Percentiles rank a stretch among this genome's conserved stretches.
Evolutionary conservation across 2,329 filamentous ascomycete species (phyloP).

Genomic region (Phialophora expanda): DNA sequence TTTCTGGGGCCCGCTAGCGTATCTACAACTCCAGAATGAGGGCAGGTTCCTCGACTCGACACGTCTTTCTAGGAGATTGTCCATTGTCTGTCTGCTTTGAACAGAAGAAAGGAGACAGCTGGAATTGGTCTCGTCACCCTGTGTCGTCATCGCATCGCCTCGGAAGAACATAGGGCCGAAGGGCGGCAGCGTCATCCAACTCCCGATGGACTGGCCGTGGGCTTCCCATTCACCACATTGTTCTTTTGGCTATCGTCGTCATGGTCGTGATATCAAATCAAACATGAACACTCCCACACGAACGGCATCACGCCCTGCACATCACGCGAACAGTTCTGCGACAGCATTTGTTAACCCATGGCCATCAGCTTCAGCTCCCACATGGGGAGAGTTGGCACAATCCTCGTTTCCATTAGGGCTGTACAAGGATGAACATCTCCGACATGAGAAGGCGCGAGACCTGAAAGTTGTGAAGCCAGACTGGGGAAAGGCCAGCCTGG

Average conservation of each 20-base stretch:
- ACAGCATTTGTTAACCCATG: slow-evolving; percentile 31
- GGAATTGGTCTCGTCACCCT: too few species aligned
- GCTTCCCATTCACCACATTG: not conserved
- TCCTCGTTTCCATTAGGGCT: slow-evolving; percentile 25
- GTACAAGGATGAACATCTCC: slow-evolving; percentile 18
- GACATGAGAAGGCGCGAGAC: slow-evolving; percentile 22
- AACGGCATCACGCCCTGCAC: slow-evolving; percentile 22
- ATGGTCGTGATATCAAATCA: not conserved
- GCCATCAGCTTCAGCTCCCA: slow-evolving; percentile 28
- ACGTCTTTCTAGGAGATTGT: not conserved
- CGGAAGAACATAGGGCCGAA: not conserved
- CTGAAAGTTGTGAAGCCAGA: slow-evolving; percentile 29
- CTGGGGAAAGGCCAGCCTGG: slow-evolving; percentile 22
- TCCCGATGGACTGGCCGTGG: not conserved
- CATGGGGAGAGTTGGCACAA: slow-evolving; percentile 26
- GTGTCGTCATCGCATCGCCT: not conserved
- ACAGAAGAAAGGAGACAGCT: not conserved
- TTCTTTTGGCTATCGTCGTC: not conserved
- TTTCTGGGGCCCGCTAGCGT: not conserved
- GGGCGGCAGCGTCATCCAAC: not conserved
- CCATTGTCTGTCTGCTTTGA: not conserved
- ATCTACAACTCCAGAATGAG: not conserved
- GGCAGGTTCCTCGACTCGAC: not conserved
- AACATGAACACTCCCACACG: slow-evolving; percentile 14
- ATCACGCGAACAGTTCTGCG: slow-evolving; percentile 30